Evolutionary conservation across 148 eudicot species (phyloP).

Genomic region (Chenopodium album): DNA sequence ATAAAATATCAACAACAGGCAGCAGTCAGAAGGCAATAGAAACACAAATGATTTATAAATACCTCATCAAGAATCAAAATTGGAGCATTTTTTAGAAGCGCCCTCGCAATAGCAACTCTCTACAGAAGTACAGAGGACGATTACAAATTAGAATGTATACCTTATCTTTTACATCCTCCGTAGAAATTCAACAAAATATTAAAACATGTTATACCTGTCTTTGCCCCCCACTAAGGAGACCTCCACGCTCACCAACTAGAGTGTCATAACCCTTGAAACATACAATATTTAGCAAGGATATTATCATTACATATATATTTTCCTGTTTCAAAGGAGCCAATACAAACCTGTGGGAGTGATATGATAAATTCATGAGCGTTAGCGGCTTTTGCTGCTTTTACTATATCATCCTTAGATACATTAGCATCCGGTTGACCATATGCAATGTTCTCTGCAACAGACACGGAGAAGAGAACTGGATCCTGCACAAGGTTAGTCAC

Average conservation of each 20-base stretch:
- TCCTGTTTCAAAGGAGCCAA: conserved; percentile 3
- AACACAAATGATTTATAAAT: conserved; percentile 15
- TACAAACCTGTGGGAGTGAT: conserved; percentile 84
- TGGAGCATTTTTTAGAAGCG: conserved; percentile 92
- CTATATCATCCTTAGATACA: conserved; percentile 84
- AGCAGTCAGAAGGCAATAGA: neutral
- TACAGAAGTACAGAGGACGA: conserved; percentile 32
- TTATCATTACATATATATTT: neutral
- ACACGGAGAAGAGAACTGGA: conserved; percentile 91
- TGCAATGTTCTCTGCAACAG: conserved; percentile 97
- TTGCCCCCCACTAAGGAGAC: conserved; percentile 94
- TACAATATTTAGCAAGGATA: conserved; percentile 22
- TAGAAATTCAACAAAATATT: neutral
- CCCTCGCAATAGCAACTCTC: conserved; percentile 96
- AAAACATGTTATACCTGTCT: conserved; percentile 64
- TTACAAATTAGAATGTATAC: conserved; percentile 18
- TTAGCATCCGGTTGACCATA: conserved; percentile 89
- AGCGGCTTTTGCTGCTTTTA: conserved; percentile 98
- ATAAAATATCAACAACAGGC: neutral
- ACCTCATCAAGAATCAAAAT: conserved; percentile 96
- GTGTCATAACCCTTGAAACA: conserved; percentile 91
- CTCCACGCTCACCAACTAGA: conserved; percentile 97
- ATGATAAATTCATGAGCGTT: conserved; percentile 97
- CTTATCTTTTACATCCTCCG: neutral
- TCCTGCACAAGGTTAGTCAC: conserved; percentile 46